Percentiles rank a stretch among this genome's conserved stretches.
Evolutionary conservation across 2,329 filamentous ascomycete species (phyloP).

Genomic region (Parafenestella ontariensis): DNA sequence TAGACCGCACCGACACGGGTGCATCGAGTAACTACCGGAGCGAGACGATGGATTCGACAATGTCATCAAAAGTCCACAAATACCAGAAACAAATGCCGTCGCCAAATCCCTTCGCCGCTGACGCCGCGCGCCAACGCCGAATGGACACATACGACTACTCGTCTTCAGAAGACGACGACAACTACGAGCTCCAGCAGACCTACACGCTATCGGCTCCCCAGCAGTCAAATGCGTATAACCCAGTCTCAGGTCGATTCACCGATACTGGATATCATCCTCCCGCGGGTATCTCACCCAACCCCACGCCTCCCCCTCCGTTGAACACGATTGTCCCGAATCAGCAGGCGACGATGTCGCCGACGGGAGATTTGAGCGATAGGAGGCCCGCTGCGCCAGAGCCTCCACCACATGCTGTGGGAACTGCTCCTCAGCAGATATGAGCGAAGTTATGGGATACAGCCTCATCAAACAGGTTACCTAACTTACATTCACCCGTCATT

Average conservation of each 20-base stretch:
- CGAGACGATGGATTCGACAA: constrained; percentile 31
- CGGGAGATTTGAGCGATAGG: constrained; percentile 40
- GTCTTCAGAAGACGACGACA: constrained; percentile 49
- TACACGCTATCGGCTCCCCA: constrained; percentile 30
- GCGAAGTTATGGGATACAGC: background rate
- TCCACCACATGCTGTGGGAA: constrained; percentile 40
- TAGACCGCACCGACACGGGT: constrained; percentile 42
- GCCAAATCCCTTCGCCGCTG: constrained; percentile 41
- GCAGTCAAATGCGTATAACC: constrained; percentile 37
- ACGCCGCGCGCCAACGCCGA: constrained; percentile 30
- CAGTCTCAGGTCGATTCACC: constrained; percentile 39
- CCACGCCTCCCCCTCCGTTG: constrained; percentile 40
- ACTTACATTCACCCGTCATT: background rate
- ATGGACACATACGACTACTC: constrained; percentile 48
- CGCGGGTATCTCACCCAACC: constrained; percentile 36
- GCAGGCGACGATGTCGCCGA: constrained; percentile 21
- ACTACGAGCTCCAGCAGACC: constrained; percentile 45
- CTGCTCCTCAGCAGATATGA: constrained; percentile 38
- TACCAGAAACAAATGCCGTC: constrained; percentile 44
- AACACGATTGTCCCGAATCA: constrained; percentile 20
- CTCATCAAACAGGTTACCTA: background rate
- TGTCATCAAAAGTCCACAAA: constrained; percentile 39
- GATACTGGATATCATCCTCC: constrained; percentile 47
- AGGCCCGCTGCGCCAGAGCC: constrained; percentile 30
- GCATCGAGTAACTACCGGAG: constrained; percentile 38